Conservation (phyloP, 83 land plant genomes). For the Larix sibirica region DNA sequence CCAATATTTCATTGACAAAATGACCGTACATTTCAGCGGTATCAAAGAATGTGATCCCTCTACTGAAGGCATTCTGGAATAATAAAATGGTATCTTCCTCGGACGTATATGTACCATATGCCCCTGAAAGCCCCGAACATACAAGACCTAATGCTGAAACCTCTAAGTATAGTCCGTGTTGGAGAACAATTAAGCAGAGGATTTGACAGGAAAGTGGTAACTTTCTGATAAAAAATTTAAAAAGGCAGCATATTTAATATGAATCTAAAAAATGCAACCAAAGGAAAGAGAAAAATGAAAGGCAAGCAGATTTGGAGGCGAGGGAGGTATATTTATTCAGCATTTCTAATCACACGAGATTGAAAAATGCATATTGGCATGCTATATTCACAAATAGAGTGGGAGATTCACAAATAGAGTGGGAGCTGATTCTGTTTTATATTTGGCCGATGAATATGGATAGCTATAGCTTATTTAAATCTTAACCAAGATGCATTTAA, state of each 20-base stretch:
- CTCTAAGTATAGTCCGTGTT: background rate
- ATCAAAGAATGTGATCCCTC: conserved; percentile 44
- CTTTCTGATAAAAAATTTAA: background rate
- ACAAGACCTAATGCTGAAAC: conserved; percentile 49
- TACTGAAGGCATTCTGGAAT: conserved; percentile 28
- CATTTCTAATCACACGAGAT: too few relatives aligned
- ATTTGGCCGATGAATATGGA: too few relatives aligned
- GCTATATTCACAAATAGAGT: too few relatives aligned
- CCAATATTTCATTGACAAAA: conserved; percentile 31
- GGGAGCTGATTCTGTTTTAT: too few relatives aligned
- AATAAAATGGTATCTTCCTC: conserved; percentile 31
- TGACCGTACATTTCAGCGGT: conserved; percentile 25
- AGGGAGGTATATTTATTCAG: too few relatives aligned
- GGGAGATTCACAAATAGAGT: too few relatives aligned
- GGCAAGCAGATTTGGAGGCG: too few relatives aligned
- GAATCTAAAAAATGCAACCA: background rate
- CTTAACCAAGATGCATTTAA: too few relatives aligned
- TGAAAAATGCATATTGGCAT: too few relatives aligned
- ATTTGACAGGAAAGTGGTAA: background rate
- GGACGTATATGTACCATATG: conserved; percentile 18
- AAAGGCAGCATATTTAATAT: background rate
- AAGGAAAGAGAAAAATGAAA: background rate
- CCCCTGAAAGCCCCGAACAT: conserved; percentile 37
- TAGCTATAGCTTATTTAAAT: too few relatives aligned
- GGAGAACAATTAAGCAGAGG: background rate